Percentiles rank a stretch among this genome's conserved stretches.
Evolutionary conservation across 371 early-diverging fungal species (phyloP).

Genomic region (Lichtheimia ornata): DNA sequence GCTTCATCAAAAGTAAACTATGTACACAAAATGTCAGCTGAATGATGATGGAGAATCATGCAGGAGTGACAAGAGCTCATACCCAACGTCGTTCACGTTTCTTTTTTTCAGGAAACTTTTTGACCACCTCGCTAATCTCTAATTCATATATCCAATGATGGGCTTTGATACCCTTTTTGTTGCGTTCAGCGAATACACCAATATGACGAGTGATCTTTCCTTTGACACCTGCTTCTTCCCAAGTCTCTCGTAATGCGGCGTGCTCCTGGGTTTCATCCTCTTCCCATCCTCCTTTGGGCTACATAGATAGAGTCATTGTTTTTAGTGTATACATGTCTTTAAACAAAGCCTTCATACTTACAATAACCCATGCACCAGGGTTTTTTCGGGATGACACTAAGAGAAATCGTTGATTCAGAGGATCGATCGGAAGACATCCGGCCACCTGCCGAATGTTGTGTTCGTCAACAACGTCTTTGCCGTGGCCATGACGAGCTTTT

Average conservation of each 20-base stretch:
- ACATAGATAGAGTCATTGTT: constrained; percentile 7
- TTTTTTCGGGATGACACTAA: constrained; percentile 58
- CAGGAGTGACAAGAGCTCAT: background rate
- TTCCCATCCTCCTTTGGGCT: constrained; percentile 76
- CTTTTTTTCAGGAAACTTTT: constrained; percentile 62
- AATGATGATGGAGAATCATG: background rate
- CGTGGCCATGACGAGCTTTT: constrained; percentile 47
- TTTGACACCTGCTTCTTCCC: constrained; percentile 69
- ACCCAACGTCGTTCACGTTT: constrained; percentile 66
- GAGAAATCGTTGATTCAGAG: constrained; percentile 44
- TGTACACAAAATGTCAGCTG: background rate
- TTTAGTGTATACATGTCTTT: background rate
- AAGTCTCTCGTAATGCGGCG: constrained; percentile 67
- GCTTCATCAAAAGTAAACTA: constrained; percentile 69
- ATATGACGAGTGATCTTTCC: constrained; percentile 53
- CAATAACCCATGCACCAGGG: constrained; percentile 57
- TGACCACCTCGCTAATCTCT: constrained; percentile 56
- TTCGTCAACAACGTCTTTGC: constrained; percentile 33
- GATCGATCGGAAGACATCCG: constrained; percentile 65
- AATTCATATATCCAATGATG: constrained; percentile 64
- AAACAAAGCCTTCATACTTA: constrained; percentile 10
- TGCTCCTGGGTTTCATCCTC: constrained; percentile 65
- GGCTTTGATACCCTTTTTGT: constrained; percentile 54
- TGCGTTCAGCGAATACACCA: constrained; percentile 56
- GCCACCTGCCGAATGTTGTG: constrained; percentile 54